Base-by-base conservation (phyloP, 208 protist species). In the Trypanosoma caninum region DNA sequence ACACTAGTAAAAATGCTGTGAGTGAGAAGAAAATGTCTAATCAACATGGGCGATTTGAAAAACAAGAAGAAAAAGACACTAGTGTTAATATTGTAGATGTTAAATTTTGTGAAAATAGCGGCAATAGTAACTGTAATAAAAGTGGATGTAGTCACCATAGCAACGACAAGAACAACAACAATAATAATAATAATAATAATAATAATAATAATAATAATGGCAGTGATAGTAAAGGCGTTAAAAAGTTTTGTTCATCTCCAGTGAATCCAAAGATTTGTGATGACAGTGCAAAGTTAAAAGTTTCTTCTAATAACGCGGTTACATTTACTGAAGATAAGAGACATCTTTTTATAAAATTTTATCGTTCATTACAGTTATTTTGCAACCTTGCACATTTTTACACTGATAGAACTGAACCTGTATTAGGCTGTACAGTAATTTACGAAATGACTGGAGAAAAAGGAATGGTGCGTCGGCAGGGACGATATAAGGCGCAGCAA, bases 381-480 rank as follows among this genome's bases (percentile, higher is more conserved):
- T 11, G 23, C 16, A 31, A 63, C 20, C 45, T 63, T 4, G 57
- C 57, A 9, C n/a, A 41, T 30, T 53, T 44, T 44, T 53, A 54
- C n/a, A 23, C 9, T 9, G 9, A 41, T 20, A 30, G 33, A 2
- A 25, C 56, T 1, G 37, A 20, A 9, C 35, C 56, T 14, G n/a
- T 40, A n/a, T n/a, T 40, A 13, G 20, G 45, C 13, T 28, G 18
- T 20, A 52, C 57, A 9, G 30, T 41, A 14, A 33, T 63, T 3
- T 63, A 63, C 22, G 28, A 63, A 31, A 14, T 33, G 20, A 63
- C 57, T 30, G 23, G 31, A 11, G 57, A 63, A 11, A 58, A 45
- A 37, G 57, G 57, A 28, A 47, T 63, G 33, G 41, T 63, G 5
- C 57, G 57, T 8, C 57, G 57, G 3, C 57, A 63, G 23, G 45